Conservation (phyloP, 352 stramenopile genomes). For the Phytopythium cucurbitacearum region DNA sequence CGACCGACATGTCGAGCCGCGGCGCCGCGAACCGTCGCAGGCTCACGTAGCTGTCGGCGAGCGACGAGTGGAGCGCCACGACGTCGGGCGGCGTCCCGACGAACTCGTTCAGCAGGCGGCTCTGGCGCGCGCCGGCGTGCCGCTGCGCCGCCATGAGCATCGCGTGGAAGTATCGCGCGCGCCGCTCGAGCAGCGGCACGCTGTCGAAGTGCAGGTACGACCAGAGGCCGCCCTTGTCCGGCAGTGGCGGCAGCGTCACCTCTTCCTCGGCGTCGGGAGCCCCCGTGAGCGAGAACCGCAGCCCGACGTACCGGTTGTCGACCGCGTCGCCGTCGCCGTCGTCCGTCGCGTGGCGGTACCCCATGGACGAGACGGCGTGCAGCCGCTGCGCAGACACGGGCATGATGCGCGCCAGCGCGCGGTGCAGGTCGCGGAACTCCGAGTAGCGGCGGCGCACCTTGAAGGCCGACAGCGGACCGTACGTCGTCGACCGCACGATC, state of each 20-base stretch:
- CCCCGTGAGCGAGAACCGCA: conserved; percentile 19
- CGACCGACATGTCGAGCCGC: conserved; percentile 59
- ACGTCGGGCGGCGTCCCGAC: conserved; percentile 59
- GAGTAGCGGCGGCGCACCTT: conserved; percentile 76
- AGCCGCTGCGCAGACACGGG: conserved; percentile 23
- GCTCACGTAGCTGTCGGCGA: conserved; percentile 73
- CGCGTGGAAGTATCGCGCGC: conserved; percentile 58
- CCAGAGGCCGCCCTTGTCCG: conserved; percentile 69
- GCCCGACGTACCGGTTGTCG: conserved; percentile 12
- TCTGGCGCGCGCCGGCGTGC: conserved; percentile 36
- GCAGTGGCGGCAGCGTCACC: conserved; percentile 40
- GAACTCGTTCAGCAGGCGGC: conserved; percentile 65
- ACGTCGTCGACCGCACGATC: conserved; percentile 50
- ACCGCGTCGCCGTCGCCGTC: conserved; percentile 18
- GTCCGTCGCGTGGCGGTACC: conserved; percentile 12
- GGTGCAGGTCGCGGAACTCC: conserved; percentile 62
- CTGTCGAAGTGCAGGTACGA: conserved; percentile 68
- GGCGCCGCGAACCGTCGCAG: conserved; percentile 71
- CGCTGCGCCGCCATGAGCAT: conserved; percentile 59
- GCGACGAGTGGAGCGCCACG: conserved; percentile 45
- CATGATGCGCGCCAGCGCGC: conserved; percentile 53
- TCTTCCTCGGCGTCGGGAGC: conserved; percentile 6
- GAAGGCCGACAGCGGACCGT: conserved; percentile 72
- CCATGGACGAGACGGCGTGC: conserved; percentile 21
- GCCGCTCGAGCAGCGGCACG: conserved; percentile 51